A percentile compares a stretch with the other conserved stretches of the same genome.
Evolutionary conservation across 1,139 yeast species (phyloP).

Genomic region (Kodamaea anthophila): DNA sequence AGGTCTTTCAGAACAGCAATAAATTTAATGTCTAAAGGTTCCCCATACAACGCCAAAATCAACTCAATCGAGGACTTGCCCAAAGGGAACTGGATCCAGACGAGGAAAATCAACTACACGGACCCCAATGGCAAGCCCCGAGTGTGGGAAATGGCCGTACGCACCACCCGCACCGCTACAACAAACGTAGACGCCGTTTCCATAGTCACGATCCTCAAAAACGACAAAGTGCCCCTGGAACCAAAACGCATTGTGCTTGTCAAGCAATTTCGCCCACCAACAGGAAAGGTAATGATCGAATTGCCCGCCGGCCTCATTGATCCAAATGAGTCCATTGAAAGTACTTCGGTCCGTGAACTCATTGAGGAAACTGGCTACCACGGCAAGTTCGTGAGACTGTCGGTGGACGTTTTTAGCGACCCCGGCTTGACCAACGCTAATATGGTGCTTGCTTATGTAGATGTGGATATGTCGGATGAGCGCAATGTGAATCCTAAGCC

Average conservation of each 20-base stretch:
- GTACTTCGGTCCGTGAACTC: constrained; percentile 82
- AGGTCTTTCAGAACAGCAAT: constrained; percentile 1
- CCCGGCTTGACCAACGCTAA: constrained; percentile 95
- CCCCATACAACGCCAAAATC: constrained; percentile 33
- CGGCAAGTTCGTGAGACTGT: constrained; percentile 48
- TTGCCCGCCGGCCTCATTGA: constrained; percentile 94
- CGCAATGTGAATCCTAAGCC: constrained; percentile 66
- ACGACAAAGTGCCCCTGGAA: constrained; percentile 35
- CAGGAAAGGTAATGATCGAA: constrained; percentile 80
- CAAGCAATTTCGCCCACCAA: constrained; percentile 91
- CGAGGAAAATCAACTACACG: constrained; percentile 54
- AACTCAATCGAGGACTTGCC: constrained; percentile 23
- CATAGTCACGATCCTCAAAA: constrained; percentile 63
- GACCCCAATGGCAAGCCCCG: constrained; percentile 63
- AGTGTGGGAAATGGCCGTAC: constrained; percentile 88
- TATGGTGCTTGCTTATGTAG: constrained; percentile 70
- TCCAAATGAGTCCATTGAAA: constrained; percentile 68
- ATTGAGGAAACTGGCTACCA: constrained; percentile 89
- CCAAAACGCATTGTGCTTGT: constrained; percentile 55
- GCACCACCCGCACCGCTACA: constrained; percentile 69
- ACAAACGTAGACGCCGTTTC: constrained; percentile 84
- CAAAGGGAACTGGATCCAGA: constrained; percentile 42
- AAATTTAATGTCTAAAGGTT: constrained; percentile 15
- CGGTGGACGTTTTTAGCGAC: constrained; percentile 61
- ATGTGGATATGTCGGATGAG: constrained; percentile 61